A percentile compares a stretch with the other conserved stretches of the same genome.
phyloP scores from a whole-genome alignment of 2,329 filamentous ascomycete genomes.

The Colletotrichum sublineola region DNA sequence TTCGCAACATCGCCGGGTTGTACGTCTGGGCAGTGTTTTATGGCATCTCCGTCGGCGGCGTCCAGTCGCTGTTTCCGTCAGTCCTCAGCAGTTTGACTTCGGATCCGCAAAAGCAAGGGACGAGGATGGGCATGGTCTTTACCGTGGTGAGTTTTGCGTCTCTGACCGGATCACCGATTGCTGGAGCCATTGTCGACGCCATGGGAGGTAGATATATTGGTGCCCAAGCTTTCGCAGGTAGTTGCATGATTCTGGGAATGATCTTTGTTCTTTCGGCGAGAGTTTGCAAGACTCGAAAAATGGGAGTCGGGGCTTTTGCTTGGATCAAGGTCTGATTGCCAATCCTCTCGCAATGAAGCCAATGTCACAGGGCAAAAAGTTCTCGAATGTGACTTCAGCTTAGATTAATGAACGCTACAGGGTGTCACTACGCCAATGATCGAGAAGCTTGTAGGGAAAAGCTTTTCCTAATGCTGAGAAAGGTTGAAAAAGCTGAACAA shows the following conservation, averaged over 20 bases:
- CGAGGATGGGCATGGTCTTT: constrained; percentile 59
- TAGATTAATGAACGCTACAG: too few species aligned
- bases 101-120: constrained; percentile 58
- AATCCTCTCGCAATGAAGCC: too few species aligned
- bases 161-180: constrained; percentile 56
- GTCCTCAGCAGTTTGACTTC: constrained; percentile 56
- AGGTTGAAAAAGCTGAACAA: too few species aligned
- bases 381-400: too few species aligned
- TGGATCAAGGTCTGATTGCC: constrained; percentile 19
- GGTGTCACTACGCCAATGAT: too few species aligned
- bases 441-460: too few species aligned
- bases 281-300: constrained; percentile 37
- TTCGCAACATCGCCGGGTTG: constrained; percentile 45
- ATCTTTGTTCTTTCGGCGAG: constrained; percentile 39
- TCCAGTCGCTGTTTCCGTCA: constrained; percentile 52
- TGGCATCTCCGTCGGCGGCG: constrained; percentile 47
- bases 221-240: constrained; percentile 45
- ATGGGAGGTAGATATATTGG: constrained; percentile 44
- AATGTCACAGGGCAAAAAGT: too few species aligned
- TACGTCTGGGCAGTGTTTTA: constrained; percentile 49
- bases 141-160: constrained; percentile 57
- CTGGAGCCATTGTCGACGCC: constrained; percentile 49
- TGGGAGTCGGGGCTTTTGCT: constrained; percentile 18
- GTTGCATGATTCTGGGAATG: constrained; percentile 39
- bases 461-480: too few species aligned